Evolutionary conservation across 192 early-diverging fungal species (phyloP), one percentile per base, ranked within the genome.

Genomic region (Coemansia sp.): DNA sequence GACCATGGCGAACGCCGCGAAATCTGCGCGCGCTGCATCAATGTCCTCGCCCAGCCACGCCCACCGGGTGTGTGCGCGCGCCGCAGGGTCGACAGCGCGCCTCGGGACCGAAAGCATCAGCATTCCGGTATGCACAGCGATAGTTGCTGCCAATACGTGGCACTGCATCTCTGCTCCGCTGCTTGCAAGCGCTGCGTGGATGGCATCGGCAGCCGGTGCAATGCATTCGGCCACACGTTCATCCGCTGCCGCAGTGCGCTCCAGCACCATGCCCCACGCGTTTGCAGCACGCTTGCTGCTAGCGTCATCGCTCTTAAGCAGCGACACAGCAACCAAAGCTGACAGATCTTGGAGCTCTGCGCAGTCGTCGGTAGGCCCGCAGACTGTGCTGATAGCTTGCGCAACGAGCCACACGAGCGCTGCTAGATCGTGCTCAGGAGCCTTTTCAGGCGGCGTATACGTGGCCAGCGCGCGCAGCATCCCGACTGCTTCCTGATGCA

Each of bases 41-140:
- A 85, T 72, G 46, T 90, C 87, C 55, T 81, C 65, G 39, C 82
- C 82, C 18, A 94, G 71, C 57, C 90, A 87, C 31, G 84, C 67
- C 53, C 89, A 83, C 68, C 86, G 87, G 10, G 88, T 73, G 21
- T 86, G 84, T 1, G 91, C 84, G 61, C 87, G 87, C 4, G 89
- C 83, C 6, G 92, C 94, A 3, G 96, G 95, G 75, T 98, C 96
- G 21, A 92, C 80, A 0, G 92, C 87, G 25, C 92, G 86, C 28
- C 86, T 71, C 6, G 96, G 96, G 28, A 98, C 77, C 46, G 94
- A 93, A 2, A 86, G 70, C 7, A 72, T 68, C 56, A 95, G 62
- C 68, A 94, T 26, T 7, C 21, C 48, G 21, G 9, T 51, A 25
- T 51, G 48, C 25, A 51, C 48, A 4, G 48, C 48, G 9, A 51